Evolutionary conservation across 2,329 filamentous ascomycete species (phyloP), one percentile per base, ranked within the genome.

Genomic region (Ilyonectria sp.): DNA sequence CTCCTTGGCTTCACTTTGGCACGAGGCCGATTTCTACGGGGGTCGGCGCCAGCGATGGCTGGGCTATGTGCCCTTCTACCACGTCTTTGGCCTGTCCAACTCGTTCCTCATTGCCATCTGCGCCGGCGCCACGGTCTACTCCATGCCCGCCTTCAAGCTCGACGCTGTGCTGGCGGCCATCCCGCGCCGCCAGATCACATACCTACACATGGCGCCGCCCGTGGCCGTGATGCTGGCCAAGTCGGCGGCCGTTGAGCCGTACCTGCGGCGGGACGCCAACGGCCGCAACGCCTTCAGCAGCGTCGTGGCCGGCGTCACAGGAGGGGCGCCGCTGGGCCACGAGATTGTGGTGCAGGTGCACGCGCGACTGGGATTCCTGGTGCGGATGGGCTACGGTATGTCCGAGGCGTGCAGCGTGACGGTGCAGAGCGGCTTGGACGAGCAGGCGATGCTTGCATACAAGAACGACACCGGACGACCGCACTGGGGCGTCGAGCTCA

Each of bases 111-210:
- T 90, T 68, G 85, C 90, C 15, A 81, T 86, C 2, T 82, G 82
- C 3, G 79, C 85, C 15, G 83, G 85, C 1, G 79, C 89, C 0
- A 88, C 88, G 0, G 87, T 92, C 8, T 94, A 93, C 77, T 84
- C 92, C 55, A 93, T 94, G 91, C 83, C 85, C 3, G 87, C 87
- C 57, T 94, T 93, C 78, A 90, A 92, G 69, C 92, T 93, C 63
- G 75, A 90, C 31, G 81, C 86, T 62, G 86, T 93, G 81, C 82
- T 94, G n/a, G 83, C 86, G 33, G 85, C 87, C 55, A 85, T 92
- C 6, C 84, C 90, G 66, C 86, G 84, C 54, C 90, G 87, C 75
- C 83, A 84, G n/a, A 89, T 95, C 65, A 92, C 90, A 0, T 86
- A 88, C 72, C 79, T 93, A 37, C 83, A 85, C 54, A 84, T 92